Evolutionary conservation across 345 rosid species (phyloP).

Genomic region (Populus alba): DNA sequence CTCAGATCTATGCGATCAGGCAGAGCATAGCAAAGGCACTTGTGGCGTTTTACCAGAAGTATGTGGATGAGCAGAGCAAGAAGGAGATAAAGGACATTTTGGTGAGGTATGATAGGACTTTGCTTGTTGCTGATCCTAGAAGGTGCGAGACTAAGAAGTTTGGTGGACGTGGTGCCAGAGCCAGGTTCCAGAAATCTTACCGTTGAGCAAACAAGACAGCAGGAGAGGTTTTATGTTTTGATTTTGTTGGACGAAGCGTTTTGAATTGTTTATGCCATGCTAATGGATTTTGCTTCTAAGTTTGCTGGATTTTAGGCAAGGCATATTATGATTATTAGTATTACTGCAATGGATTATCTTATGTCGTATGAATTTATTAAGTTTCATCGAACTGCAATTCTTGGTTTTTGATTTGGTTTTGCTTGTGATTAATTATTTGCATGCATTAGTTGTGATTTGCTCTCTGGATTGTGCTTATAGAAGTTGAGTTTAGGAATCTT

Average conservation of each 20-base stretch:
- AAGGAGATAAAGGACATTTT: constrained; percentile 82
- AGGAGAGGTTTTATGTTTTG: not conserved
- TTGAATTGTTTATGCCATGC: not conserved
- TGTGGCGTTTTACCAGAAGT: constrained; percentile 80
- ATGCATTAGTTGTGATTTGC: not conserved
- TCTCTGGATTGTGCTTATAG: not conserved
- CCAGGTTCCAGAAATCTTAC: constrained; percentile 89
- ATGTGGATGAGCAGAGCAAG: constrained; percentile 81
- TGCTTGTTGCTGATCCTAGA: constrained; percentile 85
- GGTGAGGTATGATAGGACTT: constrained; percentile 76
- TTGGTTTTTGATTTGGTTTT: not conserved
- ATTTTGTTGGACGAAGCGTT: not conserved
- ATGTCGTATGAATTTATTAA: not conserved
- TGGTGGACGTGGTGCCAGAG: constrained; percentile 86
- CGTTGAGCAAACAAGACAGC: constrained; percentile 43
- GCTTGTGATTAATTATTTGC: not conserved
- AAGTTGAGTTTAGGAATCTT: not conserved
- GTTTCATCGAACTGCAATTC: not conserved
- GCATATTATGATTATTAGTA: not conserved
- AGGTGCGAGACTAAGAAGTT: constrained; percentile 95
- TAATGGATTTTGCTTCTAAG: not conserved
- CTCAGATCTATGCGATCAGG: constrained; percentile 87
- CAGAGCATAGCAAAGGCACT: constrained; percentile 93
- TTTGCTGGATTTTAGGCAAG: not conserved
- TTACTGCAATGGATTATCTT: not conserved